A percentile compares a stretch with the other conserved stretches of the same genome.
phyloP scores from a whole-genome alignment of 306 rosid genomes.

The Myrica gale region DNA sequence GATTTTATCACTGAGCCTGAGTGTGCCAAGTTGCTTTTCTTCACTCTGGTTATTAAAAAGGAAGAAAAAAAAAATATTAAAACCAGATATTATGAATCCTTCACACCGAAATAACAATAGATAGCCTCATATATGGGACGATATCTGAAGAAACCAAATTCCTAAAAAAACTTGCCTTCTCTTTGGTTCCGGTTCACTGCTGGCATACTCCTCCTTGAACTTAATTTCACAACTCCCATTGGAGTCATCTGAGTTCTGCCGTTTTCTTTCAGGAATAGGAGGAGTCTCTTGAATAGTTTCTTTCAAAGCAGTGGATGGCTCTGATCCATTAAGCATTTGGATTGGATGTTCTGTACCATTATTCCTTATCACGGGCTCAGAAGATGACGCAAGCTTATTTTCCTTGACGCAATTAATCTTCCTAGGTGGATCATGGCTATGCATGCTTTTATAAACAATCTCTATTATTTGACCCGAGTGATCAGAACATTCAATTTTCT shows the following conservation, averaged over 20 bases:
- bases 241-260: conserved; percentile 38
- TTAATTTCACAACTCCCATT: conserved; percentile 47
- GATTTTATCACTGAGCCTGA: conserved; percentile 48
- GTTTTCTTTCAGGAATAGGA: conserved; percentile 52
- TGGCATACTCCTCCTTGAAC: conserved; percentile 61
- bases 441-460: conserved; percentile 74
- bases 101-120: too few species aligned
- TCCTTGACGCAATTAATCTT: conserved; percentile 51
- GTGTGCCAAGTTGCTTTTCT: conserved; percentile 54
- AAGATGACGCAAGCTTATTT: conserved; percentile 39
- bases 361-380: conserved; percentile 44
- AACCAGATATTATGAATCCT: conserved; percentile 9
- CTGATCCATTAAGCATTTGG: conserved; percentile 43
- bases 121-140: too few species aligned
- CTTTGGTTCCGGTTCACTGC: conserved; percentile 58
- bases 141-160: conserved; percentile 9
- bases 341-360: conserved; percentile 40
- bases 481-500: conserved; percentile 85
- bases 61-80: conserved; percentile 22
- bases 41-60: conserved; percentile 58
- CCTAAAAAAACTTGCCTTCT: conserved; percentile 57
- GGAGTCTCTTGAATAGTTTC: conserved; percentile 46
- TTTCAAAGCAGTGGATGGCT: conserved; percentile 55
- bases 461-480: conserved; percentile 59
- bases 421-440: conserved; percentile 76